Percentiles rank a stretch among this genome's conserved stretches.
These are phyloP conservation scores for Meira miltonrushii DNA, from an alignment of 1,284 basidiomycete genomes.

Conservation along the genomic window DNA sequence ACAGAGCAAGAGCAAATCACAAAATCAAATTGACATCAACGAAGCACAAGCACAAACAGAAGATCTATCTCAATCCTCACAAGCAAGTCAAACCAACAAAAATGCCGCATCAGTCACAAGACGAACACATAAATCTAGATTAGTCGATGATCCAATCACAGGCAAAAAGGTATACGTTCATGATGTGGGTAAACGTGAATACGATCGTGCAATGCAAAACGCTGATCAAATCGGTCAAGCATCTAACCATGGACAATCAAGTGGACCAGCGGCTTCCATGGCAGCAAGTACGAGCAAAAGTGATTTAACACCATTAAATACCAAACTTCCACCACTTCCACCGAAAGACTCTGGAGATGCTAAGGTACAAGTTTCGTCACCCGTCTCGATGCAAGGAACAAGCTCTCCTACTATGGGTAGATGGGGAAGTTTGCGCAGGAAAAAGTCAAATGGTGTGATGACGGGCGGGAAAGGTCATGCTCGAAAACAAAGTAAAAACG, in stretches of 20 bases:
- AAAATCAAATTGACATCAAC: background rate
- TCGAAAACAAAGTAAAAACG: no score
- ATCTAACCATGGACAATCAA: background rate
- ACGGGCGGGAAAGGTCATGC: no score
- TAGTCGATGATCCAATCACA: conserved; percentile 26
- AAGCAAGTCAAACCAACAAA: background rate
- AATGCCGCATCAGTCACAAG: conserved; percentile 15
- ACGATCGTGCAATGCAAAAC: conserved; percentile 15
- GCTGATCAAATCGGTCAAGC: conserved; percentile 1
- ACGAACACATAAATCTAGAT: conserved; percentile 13
- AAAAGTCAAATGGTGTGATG: no score
- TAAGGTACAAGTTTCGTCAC: background rate
- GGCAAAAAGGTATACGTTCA: conserved; percentile 16
- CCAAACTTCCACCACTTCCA: background rate
- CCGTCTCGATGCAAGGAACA: no score
- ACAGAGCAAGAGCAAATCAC: background rate
- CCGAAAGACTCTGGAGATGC: background rate
- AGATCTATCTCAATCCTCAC: background rate
- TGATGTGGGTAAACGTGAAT: conserved; percentile 25
- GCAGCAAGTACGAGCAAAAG: background rate
- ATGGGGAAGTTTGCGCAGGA: no score
- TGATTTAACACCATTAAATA: background rate
- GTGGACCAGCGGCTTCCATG: background rate
- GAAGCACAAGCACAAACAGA: background rate
- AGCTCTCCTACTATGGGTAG: no score